Conservation (phyloP, 2,329 filamentous ascomycete species). For the Fusarium udum region DNA sequence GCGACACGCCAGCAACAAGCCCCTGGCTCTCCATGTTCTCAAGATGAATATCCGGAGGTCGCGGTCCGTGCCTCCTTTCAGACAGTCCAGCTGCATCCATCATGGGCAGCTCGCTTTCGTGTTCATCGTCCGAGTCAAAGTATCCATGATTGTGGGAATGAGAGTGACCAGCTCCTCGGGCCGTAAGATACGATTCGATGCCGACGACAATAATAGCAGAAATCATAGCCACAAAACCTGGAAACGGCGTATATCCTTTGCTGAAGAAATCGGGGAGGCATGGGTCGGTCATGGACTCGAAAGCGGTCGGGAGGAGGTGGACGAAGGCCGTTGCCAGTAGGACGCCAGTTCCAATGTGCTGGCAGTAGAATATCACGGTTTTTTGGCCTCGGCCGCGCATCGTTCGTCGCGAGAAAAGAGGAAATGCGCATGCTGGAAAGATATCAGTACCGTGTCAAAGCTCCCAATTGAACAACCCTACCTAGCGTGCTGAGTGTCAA, state of each 20-base stretch:
- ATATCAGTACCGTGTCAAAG: conserved; percentile 1
- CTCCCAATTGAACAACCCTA: conserved; percentile 45
- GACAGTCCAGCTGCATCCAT: conserved; percentile 48
- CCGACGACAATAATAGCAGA: conserved; percentile 84
- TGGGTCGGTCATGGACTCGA: conserved; percentile 72
- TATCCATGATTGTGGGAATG: conserved; percentile 63
- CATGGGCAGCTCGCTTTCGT: conserved; percentile 44
- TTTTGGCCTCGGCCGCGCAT: conserved; percentile 67
- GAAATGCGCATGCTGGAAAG: conserved; percentile 68
- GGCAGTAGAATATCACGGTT: conserved; percentile 71
- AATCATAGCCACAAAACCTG: conserved; percentile 83
- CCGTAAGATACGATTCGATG: conserved; percentile 89
- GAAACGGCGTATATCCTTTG: conserved; percentile 79
- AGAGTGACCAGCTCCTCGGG: conserved; percentile 69
- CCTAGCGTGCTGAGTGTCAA: conserved; percentile 67
- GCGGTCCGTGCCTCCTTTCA: conserved; percentile 51
- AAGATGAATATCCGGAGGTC: conserved; percentile 61
- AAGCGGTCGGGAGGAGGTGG: conserved; percentile 76
- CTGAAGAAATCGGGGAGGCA: conserved; percentile 84
- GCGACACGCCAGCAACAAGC: conserved; percentile 67
- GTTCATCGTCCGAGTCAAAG: conserved; percentile 60
- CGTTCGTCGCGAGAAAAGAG: conserved; percentile 69
- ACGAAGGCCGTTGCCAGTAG: conserved; percentile 89
- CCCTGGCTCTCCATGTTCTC: conserved; percentile 64
- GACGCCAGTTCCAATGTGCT: conserved; percentile 84